Conservation (phyloP, 495 filamentous ascomycete genomes). For the Penicilliopsis zonata region DNA sequence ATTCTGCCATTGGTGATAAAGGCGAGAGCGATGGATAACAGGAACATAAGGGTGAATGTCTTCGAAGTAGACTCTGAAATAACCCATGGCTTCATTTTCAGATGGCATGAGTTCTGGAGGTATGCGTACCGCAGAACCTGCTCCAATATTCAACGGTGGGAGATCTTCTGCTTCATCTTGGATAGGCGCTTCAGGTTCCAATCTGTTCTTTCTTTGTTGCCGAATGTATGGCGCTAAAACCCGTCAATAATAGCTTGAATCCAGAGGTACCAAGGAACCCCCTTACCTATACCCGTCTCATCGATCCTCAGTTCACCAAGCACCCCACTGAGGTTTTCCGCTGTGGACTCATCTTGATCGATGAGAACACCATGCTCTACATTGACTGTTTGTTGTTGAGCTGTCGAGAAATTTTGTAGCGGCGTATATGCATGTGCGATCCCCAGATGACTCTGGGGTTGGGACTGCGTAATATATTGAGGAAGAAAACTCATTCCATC, state of each 20-base stretch:
- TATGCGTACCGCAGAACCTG: conserved; percentile 71
- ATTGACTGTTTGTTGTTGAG: conserved; percentile 38
- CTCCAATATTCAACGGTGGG: conserved; percentile 51
- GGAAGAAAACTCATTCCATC: conserved; percentile 25
- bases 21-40: conserved; percentile 68
- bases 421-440: conserved; percentile 33
- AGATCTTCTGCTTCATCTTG: conserved; percentile 64
- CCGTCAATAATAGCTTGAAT: conserved; percentile 5
- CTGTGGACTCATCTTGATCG: conserved; percentile 53
- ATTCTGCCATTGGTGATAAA: conserved; percentile 88
- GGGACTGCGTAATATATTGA: conserved; percentile 21
- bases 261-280: conserved; percentile 2
- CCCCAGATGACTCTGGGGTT: conserved; percentile 56
- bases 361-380: conserved; percentile 20
- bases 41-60: conserved; percentile 96
- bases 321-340: conserved; percentile 64
- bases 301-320: conserved; percentile 81
- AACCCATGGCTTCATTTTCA: conserved; percentile 69
- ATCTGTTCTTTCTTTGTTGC: conserved; percentile 53
- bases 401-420: conserved; percentile 36
- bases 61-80: conserved; percentile 86
- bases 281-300: conserved; percentile 75
- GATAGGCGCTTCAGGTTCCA: conserved; percentile 58
- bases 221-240: conserved; percentile 71
- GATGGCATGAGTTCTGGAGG: conserved; percentile 90